phyloP scores from a whole-genome alignment of 805 yeast genomes.

The Kuraishia hungarica region DNA sequence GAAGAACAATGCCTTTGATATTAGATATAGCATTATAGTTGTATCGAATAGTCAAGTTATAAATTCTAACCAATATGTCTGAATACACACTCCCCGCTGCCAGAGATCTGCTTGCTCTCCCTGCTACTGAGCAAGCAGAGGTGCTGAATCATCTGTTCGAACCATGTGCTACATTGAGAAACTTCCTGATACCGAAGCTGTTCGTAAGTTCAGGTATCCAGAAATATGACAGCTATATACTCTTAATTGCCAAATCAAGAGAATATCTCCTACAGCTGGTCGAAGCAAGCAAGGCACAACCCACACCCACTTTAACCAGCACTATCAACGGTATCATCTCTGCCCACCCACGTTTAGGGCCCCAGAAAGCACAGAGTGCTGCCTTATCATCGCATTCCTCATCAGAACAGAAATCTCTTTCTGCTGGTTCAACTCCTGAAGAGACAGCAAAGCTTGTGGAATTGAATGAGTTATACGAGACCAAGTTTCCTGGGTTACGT shows the following conservation, averaged over 20 bases:
- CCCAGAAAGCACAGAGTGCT: constrained; percentile 25
- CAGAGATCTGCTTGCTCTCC: constrained; percentile 11
- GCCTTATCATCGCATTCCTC: constrained; percentile 58
- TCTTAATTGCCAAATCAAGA: constrained; percentile 39
- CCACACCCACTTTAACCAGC: background rate
- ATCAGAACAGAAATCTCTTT: constrained; percentile 62
- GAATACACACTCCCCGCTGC: constrained; percentile 23
- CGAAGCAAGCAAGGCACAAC: background rate
- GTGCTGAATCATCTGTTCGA: constrained; percentile 56
- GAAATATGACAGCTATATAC: constrained; percentile 3
- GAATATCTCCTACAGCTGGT: constrained; percentile 20
- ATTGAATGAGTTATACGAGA: constrained; percentile 42
- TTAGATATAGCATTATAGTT: background rate
- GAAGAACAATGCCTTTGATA: too few species aligned
- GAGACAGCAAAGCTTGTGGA: constrained; percentile 40
- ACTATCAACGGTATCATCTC: constrained; percentile 47
- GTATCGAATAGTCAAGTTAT: background rate
- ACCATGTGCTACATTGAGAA: constrained; percentile 43
- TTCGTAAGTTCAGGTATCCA: constrained; percentile 10
- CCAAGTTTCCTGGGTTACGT: constrained; percentile 53
- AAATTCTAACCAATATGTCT: constrained; percentile 1
- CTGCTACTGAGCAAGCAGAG: constrained; percentile 21
- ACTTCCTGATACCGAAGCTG: constrained; percentile 22
- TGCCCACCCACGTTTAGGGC: constrained; percentile 89
- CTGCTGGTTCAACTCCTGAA: constrained; percentile 31